Evolutionary conservation across 495 filamentous ascomycete genomes (phyloP), one percentile per base, ranked within the genome.

Genomic region (Amphirosellinia nigrospora): DNA sequence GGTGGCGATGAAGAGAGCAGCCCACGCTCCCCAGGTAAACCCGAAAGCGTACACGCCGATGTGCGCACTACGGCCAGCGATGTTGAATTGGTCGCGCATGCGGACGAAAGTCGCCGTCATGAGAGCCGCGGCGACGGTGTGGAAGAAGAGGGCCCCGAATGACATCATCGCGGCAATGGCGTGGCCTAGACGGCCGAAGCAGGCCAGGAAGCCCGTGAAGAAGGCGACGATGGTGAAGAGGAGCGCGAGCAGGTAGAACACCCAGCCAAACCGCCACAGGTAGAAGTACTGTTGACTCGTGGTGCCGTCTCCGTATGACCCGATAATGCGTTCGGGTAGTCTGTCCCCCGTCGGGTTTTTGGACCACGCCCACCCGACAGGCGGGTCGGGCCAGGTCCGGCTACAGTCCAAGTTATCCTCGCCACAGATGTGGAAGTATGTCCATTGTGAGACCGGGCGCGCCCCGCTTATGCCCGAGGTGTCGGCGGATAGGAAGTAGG

Each of bases 1-100:
- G 15, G 88, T 91, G 19, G 92, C 87, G 62, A 97, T 79, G 69
- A 94, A 81, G 58, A 93, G 85, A 56, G 88, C 89, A 1, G 85
- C 88, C 74, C 90, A 88, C 5, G 92, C 86, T 3, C 90, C 90
- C 94, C 94, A 97, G 81, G 91, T 93, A 82, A 97, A 97, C 34
- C 88, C 94, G 73, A 92, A 94, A 8, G 91, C 89, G 70, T 93
- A 93, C 19, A 79, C 72, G 32, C 94, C 94, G 6, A 97, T 78
- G 9, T 72, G 78, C 28, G 94, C 88, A 43, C 69, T 62, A 53
- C 89, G 86, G 73, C 86, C 86, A 67, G 83, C 86, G 41, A 73
- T 66, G 36, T 80, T 81, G 83, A 97, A 96, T 21, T 81, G 83
- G 76, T 94, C 81, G 72, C 94, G 93, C 73, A 88, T 91, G 78